Evolutionary conservation across 2,329 filamentous ascomycete species (phyloP), one percentile per base, ranked within the genome.

Genomic region (Metarhizium album): DNA sequence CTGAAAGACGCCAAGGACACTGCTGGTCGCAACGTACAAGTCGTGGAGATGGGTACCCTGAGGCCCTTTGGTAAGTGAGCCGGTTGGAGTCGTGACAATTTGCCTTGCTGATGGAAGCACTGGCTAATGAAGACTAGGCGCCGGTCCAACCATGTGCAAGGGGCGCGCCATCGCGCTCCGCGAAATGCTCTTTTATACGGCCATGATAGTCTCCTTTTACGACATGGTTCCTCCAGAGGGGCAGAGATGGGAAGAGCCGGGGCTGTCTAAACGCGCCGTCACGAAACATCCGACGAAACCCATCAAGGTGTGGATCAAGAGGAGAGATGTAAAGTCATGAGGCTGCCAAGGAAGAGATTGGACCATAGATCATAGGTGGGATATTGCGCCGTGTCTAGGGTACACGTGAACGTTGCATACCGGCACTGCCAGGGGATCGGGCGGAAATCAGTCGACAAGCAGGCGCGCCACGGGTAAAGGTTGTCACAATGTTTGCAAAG

Each of bases 151-250:
- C 16, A 64, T 69, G 58, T 65, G 60, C 51, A 63, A 67, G 20
- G 65, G 67, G 7, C 57, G 62, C 2, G 56, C 56, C 0, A 63
- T 68, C 46, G 61, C 66, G 1, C 22, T 62, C 14, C 61, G 64
- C 31, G 67, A 70, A 49, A 59, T 69, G 5, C 46, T 70, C 2
- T 47, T 68, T 14, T 68, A 64, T 49, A 56, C 64, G 8, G 61
- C 67, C 0, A 56, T 64, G 14, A 61, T 71, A 14, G 54, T 70
- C 31, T 62, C 64, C 0, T 60, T 69, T 24, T 71, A 70, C 50
- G 65, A 70, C 20, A 60, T 71, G 23, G 52, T 59, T 45, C 62
- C 68, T 1, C 59, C 59, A 0, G 55, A 57, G 5, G 62, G 60
- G 13, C 47, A 56, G 4, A 52, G 49, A 5, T 69, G 65, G 67